Evolutionary conservation across 208 protist species (phyloP).

Genomic region (Leishmania tarentolae): DNA sequence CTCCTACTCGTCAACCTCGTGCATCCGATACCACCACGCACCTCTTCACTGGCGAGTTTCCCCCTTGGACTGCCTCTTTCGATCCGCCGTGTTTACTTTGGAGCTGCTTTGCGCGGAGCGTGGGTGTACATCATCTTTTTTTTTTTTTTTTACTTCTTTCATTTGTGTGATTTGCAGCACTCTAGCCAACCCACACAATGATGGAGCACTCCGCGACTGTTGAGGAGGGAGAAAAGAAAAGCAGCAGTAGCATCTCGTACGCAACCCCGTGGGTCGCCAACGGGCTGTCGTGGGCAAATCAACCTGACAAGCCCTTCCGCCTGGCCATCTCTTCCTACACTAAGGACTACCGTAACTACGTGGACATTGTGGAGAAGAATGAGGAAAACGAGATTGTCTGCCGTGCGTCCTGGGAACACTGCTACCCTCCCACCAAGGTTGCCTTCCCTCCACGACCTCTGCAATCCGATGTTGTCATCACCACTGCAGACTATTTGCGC

Average conservation of each 20-base stretch:
- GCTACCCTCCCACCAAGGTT: slow-evolving; percentile 97
- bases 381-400: slow-evolving; percentile 67
- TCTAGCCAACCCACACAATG: neutral
- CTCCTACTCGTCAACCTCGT: neutral
- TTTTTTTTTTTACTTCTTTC: neutral
- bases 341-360: slow-evolving; percentile 96
- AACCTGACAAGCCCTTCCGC: slow-evolving; percentile 50
- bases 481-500: slow-evolving; percentile 98
- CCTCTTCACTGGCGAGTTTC: neutral
- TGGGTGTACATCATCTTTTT: too few relatives aligned
- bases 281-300: slow-evolving; percentile 91
- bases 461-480: slow-evolving; percentile 94
- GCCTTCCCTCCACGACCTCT: slow-evolving; percentile 94
- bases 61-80: neutral
- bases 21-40: neutral
- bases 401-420: slow-evolving; percentile 94
- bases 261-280: slow-evolving; percentile 96
- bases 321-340: slow-evolving; percentile 96
- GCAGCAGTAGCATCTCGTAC: slow-evolving; percentile 84
- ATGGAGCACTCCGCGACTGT: slow-evolving; percentile 13
- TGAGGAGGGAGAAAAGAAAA: slow-evolving; percentile 26
- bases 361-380: slow-evolving; percentile 89
- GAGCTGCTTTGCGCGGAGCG: neutral
- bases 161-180: neutral
- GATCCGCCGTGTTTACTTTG: neutral